Conservation (phyloP, 2,329 filamentous ascomycete species). For the Gaeumannomyces sp. region DNA sequence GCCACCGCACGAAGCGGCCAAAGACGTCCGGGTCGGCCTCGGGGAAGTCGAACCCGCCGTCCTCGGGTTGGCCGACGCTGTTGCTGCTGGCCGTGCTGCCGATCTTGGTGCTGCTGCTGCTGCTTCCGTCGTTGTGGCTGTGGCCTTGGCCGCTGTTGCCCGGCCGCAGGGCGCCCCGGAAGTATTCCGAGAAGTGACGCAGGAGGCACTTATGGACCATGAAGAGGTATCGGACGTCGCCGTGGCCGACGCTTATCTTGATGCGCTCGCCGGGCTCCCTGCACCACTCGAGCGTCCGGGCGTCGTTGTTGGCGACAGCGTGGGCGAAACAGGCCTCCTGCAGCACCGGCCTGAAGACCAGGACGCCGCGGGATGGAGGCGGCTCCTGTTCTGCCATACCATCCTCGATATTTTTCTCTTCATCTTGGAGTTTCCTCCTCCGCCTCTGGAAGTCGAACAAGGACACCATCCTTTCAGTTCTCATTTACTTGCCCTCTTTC, state of each 20-base stretch:
- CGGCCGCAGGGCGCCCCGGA: constrained; percentile 4
- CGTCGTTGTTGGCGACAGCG: constrained; percentile 8
- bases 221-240: constrained; percentile 6
- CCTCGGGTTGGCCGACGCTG: constrained; percentile 20
- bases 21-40: constrained; percentile 14
- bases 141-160: not conserved
- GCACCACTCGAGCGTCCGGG: constrained; percentile 2
- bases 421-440: constrained; percentile 5
- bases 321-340: constrained; percentile 5
- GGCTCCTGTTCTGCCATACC: not conserved
- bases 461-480: not conserved
- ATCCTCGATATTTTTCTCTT: not conserved
- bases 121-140: not conserved
- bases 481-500: not conserved
- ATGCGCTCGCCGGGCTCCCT: constrained; percentile 5
- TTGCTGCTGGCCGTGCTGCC: constrained; percentile 41
- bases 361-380: not conserved
- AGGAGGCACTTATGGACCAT: constrained; percentile 14
- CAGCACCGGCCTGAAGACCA: not conserved
- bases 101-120: constrained; percentile 23
- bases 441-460: constrained; percentile 8
- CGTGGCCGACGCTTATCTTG: constrained; percentile 8
- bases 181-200: constrained; percentile 13
- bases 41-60: constrained; percentile 12
- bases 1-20: constrained; percentile 13